Base-by-base conservation (phyloP, 495 filamentous ascomycete genomes). In the Penicillium arizonense region DNA sequence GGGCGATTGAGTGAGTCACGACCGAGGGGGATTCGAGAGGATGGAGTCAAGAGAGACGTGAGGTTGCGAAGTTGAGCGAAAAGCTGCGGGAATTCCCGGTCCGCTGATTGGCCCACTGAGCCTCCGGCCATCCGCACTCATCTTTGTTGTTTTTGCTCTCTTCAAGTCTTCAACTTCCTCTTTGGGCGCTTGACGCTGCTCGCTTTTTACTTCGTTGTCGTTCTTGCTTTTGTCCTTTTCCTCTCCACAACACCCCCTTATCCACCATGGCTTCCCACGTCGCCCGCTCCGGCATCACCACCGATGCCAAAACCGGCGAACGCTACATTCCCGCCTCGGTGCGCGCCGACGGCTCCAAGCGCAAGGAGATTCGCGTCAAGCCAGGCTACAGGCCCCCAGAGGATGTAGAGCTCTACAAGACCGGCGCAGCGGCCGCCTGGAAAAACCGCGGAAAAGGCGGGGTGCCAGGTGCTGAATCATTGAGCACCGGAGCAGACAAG, bases 331-430 rank as follows among this genome's bases (percentile, higher is more conserved):
- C 95, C 30, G 82, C 91, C 20, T 96, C 93, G 1, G 68, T 81
- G 23, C 87, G 95, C 40, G 72, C 95, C 6, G 95, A 99, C 59
- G 95, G 95, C 46, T 89, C 88, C 16, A 88, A 85, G 13, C 80
- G 95, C 28, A 91, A 88, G 60, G 95, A 96, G 63, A 97, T 96
- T 48, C 88, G 88, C 56, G 88, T 99, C 37, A 84, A 90, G 3
- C 92, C 93, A 11, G 95, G 95, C 41, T 99, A 97, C 71, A 83
- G 83, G 32, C 95, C 95, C 0, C 93, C 94, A 2, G 95, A 99
- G 69, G 95, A 99, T 70, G 88, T 97, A 51, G 90, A 97, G 63
- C 75, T 96, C 33, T 99, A 97, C 81, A 94, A 89, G 77, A 97
- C 96, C 73, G 85, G 88, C 37, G 88, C 86, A 5, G 92, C 92